Evolutionary conservation across 768 basidiomycete genomes (phyloP), one percentile per base, ranked within the genome.

Genomic region (Paxillus ammoniavirescens): DNA sequence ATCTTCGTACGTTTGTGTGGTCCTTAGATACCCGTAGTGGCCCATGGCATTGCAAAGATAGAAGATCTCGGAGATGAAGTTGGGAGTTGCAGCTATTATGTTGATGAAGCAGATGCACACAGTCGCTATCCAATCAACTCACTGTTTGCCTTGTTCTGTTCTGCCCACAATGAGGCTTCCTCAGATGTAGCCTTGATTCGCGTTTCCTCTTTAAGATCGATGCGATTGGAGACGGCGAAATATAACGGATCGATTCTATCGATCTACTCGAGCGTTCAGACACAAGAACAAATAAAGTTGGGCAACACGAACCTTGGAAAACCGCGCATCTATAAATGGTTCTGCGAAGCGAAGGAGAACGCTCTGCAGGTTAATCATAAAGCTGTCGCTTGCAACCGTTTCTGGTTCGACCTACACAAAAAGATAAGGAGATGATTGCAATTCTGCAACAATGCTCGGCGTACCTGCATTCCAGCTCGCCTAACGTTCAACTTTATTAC

Each of bases 1-100:
- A 47, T 89, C 86, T 12, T 84, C 85, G 59, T 84, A 86, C 4
- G 80, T 84, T 38, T 84, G 84, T 42, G 95, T 86, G 1, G 93
- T 91, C 67, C 82, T 86, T 59, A 90, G 78, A 55, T 90, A 82
- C 3, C 95, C 96, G 52, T 93, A 87, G 71, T 99, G 96, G 51
- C 89, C 87, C 77, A 88, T 89, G 0, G 93, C 87, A 45, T 91
- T 80, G 8, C 87, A 79, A 42, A 98, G 78, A 74, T 91, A 98
- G 75, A 98, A 98, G 17, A 97, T 83, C 42, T 98, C 87, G 6
- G 96, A 93, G 57, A 98, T 93, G 71, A 99, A 99, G 67, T 97
- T 97, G 2, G 90, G 85, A 5, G 85, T 66, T 3, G 82, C 66
- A n/a, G 79, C 84, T 84, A 62, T 62, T 42, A 41, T 43, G 17